Conservation (phyloP, 495 filamentous ascomycete genomes). For the Penicillium longicatenatum region DNA sequence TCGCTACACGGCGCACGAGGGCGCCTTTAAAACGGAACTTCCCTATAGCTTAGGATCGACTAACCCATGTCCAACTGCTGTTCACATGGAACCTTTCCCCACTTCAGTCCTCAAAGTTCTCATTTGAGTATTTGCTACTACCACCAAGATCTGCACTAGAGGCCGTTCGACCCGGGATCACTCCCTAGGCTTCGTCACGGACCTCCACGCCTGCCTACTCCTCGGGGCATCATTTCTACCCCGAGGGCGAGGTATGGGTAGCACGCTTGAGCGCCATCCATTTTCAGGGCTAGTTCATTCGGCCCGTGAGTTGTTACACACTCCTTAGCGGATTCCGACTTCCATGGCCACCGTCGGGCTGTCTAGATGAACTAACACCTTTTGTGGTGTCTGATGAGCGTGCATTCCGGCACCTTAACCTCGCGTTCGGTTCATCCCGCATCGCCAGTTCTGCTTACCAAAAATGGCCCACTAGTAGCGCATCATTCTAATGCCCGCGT, state of each 20-base stretch:
- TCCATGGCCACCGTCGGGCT: constrained; percentile 65
- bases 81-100: constrained; percentile 71
- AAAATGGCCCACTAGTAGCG: constrained; percentile 67
- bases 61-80: constrained; percentile 70
- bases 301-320: constrained; percentile 65
- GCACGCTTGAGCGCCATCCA: constrained; percentile 67
- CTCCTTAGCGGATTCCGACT: constrained; percentile 66
- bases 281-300: constrained; percentile 67
- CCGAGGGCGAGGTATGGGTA: constrained; percentile 64
- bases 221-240: constrained; percentile 59
- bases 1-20: constrained; percentile 59
- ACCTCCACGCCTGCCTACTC: constrained; percentile 57
- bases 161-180: constrained; percentile 67
- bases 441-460: constrained; percentile 71
- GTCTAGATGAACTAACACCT: constrained; percentile 65
- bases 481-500: constrained; percentile 69
- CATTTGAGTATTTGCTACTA: constrained; percentile 78
- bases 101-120: constrained; percentile 74
- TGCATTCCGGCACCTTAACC: constrained; percentile 72
- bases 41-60: constrained; percentile 69
- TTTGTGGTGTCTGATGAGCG: constrained; percentile 72
- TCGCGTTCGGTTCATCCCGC: constrained; percentile 69
- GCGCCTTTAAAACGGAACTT: constrained; percentile 64
- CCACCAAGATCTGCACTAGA: constrained; percentile 73
- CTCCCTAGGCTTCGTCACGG: constrained; percentile 65